Evolutionary conservation across 1,139 yeast species (phyloP), one percentile per base, ranked within the genome.

Genomic region (Blastobotrys apis): DNA sequence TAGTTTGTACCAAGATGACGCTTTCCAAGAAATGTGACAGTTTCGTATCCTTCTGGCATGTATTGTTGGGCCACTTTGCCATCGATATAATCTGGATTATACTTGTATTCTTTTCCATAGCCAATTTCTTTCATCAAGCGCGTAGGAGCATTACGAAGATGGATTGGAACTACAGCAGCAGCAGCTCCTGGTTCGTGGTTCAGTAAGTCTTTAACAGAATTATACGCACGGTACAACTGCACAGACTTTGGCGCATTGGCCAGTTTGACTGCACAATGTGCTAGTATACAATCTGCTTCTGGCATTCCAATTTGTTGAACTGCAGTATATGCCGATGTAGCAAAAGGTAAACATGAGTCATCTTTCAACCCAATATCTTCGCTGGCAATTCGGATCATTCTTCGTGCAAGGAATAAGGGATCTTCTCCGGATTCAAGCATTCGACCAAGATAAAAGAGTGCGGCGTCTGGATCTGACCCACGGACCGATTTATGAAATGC

Each of bases 221-320:
- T 73, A 70, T 87, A 80, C 0, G 92, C 95, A 46, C 88, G 69
- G 58, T 90, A 90, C 0, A 94, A 78, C 58, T 82, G 81, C 12
- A 90, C 87, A 4, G 95, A 84, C 63, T 94, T 94, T 0, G 81
- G 80, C 0, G 97, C 94, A 45, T 79, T 68, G 0, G 97, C 95
- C 23, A 92, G 68, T 53, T 88, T 84, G 26, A 84, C 88, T 1
- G 95, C 90, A 63, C 97, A 87, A 56, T 92, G 98, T 0, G 92
- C 98, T 39, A 92, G 67, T 2, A 88, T 80, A 29, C 86, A 73
- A 60, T 92, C 97, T 2, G 94, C 94, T 60, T 94, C 98, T 0
- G 99, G 99, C 76, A 92, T 74, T 0, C 99, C 99, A n/a, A 92
- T 75, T 64, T 84, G 87, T 65, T 87, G 94, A 3, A 86, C 79